Percentiles rank a stretch among this genome's conserved stretches.
These are phyloP conservation scores for Tetrapisispora iriomotensis DNA, from an alignment of 805 yeast species.

Conservation along the genomic window DNA sequence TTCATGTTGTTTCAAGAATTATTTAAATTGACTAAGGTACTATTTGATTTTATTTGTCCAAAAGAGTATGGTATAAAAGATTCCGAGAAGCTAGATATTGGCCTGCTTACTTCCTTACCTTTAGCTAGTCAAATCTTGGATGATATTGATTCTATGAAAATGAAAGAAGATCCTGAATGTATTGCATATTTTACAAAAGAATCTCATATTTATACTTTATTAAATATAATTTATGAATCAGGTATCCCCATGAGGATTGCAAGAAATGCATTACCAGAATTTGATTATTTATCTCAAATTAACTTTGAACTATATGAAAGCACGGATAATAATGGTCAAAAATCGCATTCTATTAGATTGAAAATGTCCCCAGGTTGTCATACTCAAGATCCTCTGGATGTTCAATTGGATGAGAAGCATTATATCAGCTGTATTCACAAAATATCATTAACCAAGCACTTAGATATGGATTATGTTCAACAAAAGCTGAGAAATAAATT, in stretches of 20 bases:
- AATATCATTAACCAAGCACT: constrained; percentile 79
- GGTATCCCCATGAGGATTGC: constrained; percentile 93
- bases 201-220: constrained; percentile 86
- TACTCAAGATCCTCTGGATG: constrained; percentile 94
- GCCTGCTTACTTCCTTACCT: constrained; percentile 87
- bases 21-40: constrained; percentile 79
- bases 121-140: constrained; percentile 76
- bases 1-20: constrained; percentile 78
- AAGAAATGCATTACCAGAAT: constrained; percentile 89
- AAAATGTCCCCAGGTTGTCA: constrained; percentile 98
- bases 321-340: constrained; percentile 57
- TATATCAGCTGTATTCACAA: constrained; percentile 94
- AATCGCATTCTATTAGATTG: constrained; percentile 81
- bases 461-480: constrained; percentile 82
- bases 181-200: constrained; percentile 93
- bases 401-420: constrained; percentile 90
- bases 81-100: constrained; percentile 91
- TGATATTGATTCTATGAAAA: constrained; percentile 73
- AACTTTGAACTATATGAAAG: constrained; percentile 87
- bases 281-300: constrained; percentile 90
- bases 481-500: constrained; percentile 75
- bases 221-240: constrained; percentile 85
- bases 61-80: constrained; percentile 97
- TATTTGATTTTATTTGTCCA: constrained; percentile 96
- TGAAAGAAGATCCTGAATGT: constrained; percentile 70